phyloP scores from a whole-genome alignment of 768 basidiomycete species.

The Boletus speciosus region DNA sequence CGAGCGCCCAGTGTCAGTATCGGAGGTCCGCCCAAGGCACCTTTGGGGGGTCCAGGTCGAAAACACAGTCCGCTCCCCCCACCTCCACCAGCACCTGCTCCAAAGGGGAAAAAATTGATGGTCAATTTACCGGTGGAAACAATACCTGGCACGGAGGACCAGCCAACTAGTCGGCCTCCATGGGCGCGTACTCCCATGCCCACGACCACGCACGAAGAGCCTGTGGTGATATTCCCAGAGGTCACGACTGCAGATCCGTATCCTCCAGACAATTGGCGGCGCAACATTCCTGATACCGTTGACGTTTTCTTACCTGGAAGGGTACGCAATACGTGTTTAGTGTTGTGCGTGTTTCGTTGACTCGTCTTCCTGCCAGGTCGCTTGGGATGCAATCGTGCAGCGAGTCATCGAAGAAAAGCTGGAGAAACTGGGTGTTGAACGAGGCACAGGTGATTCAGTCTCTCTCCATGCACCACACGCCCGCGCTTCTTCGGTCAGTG shows the following conservation, averaged over 20 bases:
- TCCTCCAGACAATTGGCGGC: conserved; percentile 63
- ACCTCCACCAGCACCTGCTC: conserved; percentile 28
- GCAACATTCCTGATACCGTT: conserved; percentile 57
- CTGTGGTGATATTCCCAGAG: conserved; percentile 29
- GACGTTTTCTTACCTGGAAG: conserved; percentile 84
- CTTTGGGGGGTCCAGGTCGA: conserved; percentile 73
- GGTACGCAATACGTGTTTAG: conserved; percentile 39
- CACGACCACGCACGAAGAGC: conserved; percentile 33
- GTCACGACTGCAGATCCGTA: conserved; percentile 49
- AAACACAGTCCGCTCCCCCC: conserved; percentile 67
- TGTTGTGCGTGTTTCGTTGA: conserved; percentile 6
- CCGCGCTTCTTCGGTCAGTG: conserved; percentile 77
- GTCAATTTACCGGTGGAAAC: conserved; percentile 78
- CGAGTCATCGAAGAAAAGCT: conserved; percentile 77
- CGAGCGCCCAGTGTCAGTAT: conserved; percentile 65
- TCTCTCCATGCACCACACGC: conserved; percentile 73
- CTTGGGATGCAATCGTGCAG: conserved; percentile 73
- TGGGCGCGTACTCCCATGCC: conserved; percentile 64
- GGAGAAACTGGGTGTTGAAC: conserved; percentile 75
- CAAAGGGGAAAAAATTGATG: conserved; percentile 61
- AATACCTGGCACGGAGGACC: conserved; percentile 33
- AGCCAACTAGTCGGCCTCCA: conserved; percentile 40
- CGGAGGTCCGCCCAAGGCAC: conserved; percentile 87
- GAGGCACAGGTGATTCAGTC: conserved; percentile 47
- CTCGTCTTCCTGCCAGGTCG: conserved; percentile 40